Percentiles rank a stretch among this genome's conserved stretches.
Evolutionary conservation across 768 basidiomycete species (phyloP).

Genomic region (Mrakia blollopis): DNA sequence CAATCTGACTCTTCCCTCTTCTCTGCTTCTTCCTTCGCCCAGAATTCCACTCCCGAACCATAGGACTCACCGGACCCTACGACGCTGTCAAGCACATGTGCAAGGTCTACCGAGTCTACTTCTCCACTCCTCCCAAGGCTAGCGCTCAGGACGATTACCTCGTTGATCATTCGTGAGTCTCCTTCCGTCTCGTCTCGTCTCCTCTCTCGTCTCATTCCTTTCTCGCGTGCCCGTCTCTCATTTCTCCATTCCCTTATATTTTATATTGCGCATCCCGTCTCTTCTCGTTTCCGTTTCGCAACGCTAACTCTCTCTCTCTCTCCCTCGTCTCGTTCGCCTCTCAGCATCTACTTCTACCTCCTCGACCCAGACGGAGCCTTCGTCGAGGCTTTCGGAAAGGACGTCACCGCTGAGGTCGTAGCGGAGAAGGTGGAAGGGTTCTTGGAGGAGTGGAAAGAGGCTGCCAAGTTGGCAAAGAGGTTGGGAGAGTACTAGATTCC

Average conservation of each 20-base stretch:
- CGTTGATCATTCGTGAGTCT: constrained; percentile 63
- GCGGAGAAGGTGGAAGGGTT: constrained; percentile 45
- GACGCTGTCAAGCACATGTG: constrained; percentile 77
- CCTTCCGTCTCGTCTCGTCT: constrained; percentile 31
- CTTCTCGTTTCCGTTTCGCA: neutral
- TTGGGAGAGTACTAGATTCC: neutral
- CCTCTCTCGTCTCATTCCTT: neutral
- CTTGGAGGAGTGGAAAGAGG: constrained; percentile 45
- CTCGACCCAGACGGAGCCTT: constrained; percentile 95
- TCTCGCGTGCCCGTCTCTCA: neutral
- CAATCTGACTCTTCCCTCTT: constrained; percentile 40
- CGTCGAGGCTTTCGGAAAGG: constrained; percentile 94
- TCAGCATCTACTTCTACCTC: constrained; percentile 94
- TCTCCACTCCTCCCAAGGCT: constrained; percentile 81
- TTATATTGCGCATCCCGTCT: neutral
- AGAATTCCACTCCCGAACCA: constrained; percentile 87
- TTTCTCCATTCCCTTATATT: neutral
- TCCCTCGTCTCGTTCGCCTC: constrained; percentile 37
- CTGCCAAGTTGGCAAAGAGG: constrained; percentile 29
- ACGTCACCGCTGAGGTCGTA: constrained; percentile 63
- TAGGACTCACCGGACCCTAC: constrained; percentile 86
- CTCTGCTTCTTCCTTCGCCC: neutral
- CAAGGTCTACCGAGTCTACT: constrained; percentile 96
- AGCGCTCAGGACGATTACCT: constrained; percentile 81
- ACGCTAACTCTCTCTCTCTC: neutral